These are phyloP conservation scores for Pseudofabraea citricarpa DNA, from an alignment of 2,329 filamentous ascomycete genomes.

Conservation along the genomic window DNA sequence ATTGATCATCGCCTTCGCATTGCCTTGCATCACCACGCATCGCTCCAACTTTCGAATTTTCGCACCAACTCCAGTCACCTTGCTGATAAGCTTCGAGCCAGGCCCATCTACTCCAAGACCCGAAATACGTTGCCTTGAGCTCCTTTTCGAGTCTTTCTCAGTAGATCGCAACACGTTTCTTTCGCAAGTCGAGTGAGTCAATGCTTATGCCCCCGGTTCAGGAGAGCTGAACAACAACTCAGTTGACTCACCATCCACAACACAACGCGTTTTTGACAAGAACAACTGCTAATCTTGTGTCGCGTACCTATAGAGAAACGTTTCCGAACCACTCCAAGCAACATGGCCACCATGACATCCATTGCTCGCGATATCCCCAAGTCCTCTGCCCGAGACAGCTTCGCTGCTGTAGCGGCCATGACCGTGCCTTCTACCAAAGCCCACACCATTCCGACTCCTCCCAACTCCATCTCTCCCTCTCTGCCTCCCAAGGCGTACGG, in stretches of 20 bases:
- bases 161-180: constrained; percentile 22
- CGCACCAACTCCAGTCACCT: constrained; percentile 13
- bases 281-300: constrained; percentile 19
- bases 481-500: constrained; percentile 69
- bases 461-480: constrained; percentile 89
- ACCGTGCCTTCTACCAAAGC: constrained; percentile 50
- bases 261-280: constrained; percentile 10
- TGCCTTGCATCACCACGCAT: constrained; percentile 9
- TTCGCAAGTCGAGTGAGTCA: constrained; percentile 28
- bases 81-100: too few species aligned
- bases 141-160: constrained; percentile 19
- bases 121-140: constrained; percentile 18
- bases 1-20: constrained; percentile 11
- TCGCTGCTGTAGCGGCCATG: constrained; percentile 66
- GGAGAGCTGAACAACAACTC: background rate
- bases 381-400: constrained; percentile 61
- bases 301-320: constrained; percentile 28
- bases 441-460: constrained; percentile 77
- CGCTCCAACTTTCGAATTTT: too few species aligned
- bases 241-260: background rate
- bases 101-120: constrained; percentile 11
- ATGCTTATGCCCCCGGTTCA: constrained; percentile 2
- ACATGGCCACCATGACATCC: constrained; percentile 63
- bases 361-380: constrained; percentile 60
- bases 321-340: constrained; percentile 26